Base-by-base conservation (phyloP, 2,329 filamentous ascomycete genomes). In the Escovopsis sp. region DNA sequence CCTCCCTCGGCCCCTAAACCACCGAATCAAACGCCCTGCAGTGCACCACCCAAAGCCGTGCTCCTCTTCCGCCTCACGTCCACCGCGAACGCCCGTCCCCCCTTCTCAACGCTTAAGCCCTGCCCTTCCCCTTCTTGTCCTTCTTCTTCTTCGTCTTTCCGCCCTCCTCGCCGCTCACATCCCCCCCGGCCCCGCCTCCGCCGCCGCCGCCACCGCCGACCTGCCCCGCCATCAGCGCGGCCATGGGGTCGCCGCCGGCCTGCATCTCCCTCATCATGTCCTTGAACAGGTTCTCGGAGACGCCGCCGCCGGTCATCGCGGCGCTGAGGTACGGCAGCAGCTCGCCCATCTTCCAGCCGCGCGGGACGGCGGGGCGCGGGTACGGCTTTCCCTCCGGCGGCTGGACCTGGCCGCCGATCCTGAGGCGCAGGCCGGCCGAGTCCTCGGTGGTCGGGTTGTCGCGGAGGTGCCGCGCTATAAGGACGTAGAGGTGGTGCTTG, bases 181-280 rank as follows among this genome's bases (percentile, higher is more conserved):
- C 4, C 6, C 23, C 23, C 23, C 23, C 23, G 23, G 23, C 23
- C 23, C 23, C 23, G 23, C 23, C 23, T 4, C 23, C 23, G 23
- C 23, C 23, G 3, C 51, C 55, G 4, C 51, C 53, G 5, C 50
- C 55, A 1, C 49, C 51, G 11, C 53, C 57, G 2, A 55, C 60
- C 42, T 49, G 47, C 28, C 53, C 60, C 7, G 59, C 63, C 63
- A 66, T 65, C 43, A 65, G 47, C 33, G 63, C 65, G 7, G 59
- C 55, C 66, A 68, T 67, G 7, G 61, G 63, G 35, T 70, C 67
- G 0, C 64, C 69, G 2, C 62, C 64, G 3, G 61, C 61, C 55
- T 71, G 68, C 85, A 96, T 94, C 66, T 93, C 86, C 55, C 79
- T 81, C 88, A 96, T 94, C 72, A 95, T 94, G 52, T 95, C 88